These are phyloP conservation scores for Populus alba DNA, from an alignment of 345 rosid species.

Conservation along the genomic window DNA sequence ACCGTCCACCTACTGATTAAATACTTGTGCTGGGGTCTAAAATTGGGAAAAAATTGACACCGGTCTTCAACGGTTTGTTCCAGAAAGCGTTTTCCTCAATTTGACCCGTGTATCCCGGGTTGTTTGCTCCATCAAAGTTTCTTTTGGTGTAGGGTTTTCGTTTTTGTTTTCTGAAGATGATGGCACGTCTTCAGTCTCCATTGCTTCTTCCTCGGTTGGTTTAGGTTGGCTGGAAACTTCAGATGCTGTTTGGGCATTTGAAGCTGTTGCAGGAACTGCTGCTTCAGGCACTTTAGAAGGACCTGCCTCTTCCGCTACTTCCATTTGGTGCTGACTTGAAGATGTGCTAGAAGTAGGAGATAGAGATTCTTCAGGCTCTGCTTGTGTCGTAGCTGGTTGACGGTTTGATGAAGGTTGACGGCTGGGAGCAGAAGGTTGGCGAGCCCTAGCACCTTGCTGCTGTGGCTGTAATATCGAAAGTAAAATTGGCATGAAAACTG, in stretches of 20 bases:
- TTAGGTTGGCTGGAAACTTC: conserved; percentile 32
- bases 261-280: conserved; percentile 26
- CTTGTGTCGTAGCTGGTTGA: conserved; percentile 35
- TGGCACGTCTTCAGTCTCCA: conserved; percentile 39
- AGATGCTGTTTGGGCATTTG: conserved; percentile 27
- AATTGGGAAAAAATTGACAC: conserved; percentile 1
- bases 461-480: conserved; percentile 31
- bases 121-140: conserved; percentile 52
- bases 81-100: conserved; percentile 53
- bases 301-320: conserved; percentile 37
- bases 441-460: conserved; percentile 32
- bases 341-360: conserved; percentile 69
- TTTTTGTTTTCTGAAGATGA: conserved; percentile 41
- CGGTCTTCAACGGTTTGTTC: conserved; percentile 23
- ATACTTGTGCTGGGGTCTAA: conserved; percentile 27
- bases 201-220: conserved; percentile 41
- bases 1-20: conserved; percentile 31
- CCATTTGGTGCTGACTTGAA: conserved; percentile 57
- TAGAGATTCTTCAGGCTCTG: conserved; percentile 53
- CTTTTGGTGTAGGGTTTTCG: conserved; percentile 45
- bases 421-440: conserved; percentile 37
- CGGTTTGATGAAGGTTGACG: conserved; percentile 23
- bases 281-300: conserved; percentile 39
- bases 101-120: conserved; percentile 37
- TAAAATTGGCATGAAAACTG: not conserved